phyloP scores from a whole-genome alignment of 345 rosid species.

The Euphorbia lathyris region DNA sequence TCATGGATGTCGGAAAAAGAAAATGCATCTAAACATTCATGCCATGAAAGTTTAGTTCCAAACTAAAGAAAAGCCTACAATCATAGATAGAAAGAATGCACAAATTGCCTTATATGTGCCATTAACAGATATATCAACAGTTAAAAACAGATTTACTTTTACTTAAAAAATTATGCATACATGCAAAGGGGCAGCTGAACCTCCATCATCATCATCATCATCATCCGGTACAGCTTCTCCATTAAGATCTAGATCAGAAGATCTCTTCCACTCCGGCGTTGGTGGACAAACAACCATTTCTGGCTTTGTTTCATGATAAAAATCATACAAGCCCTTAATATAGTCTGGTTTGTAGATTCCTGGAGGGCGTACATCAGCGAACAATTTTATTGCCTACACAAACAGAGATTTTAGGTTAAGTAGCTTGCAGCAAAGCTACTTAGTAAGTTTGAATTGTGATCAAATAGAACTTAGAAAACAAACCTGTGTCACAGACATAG shows the following conservation, averaged over 20 bases:
- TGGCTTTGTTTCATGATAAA: constrained; percentile 91
- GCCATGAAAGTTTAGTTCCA: neutral
- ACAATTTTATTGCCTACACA: constrained; percentile 70
- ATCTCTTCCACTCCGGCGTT: constrained; percentile 97
- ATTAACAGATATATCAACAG: constrained; percentile 3
- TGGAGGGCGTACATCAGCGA: constrained; percentile 91
- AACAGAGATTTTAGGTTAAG: constrained; percentile 11
- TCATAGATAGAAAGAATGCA: neutral
- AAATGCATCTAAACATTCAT: no score
- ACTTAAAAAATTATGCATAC: constrained; percentile 37
- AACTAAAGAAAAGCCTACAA: neutral
- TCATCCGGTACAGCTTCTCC: constrained; percentile 89
- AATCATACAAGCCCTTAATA: constrained; percentile 72
- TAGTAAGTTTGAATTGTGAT: neutral
- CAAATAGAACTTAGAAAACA: constrained; percentile 13
- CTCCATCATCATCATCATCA: constrained; percentile 66
- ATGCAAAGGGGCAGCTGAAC: constrained; percentile 40
- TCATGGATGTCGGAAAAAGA: no score
- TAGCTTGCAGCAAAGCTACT: constrained; percentile 1
- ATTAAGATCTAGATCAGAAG: constrained; percentile 90
- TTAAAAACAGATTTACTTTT: constrained; percentile 3
- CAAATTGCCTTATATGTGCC: neutral
- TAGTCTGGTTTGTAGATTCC: constrained; percentile 95
- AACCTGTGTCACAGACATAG: constrained; percentile 85
- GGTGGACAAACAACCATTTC: constrained; percentile 63